phyloP scores from a whole-genome alignment of 768 basidiomycete species.

The Chalciporus piperatus region DNA sequence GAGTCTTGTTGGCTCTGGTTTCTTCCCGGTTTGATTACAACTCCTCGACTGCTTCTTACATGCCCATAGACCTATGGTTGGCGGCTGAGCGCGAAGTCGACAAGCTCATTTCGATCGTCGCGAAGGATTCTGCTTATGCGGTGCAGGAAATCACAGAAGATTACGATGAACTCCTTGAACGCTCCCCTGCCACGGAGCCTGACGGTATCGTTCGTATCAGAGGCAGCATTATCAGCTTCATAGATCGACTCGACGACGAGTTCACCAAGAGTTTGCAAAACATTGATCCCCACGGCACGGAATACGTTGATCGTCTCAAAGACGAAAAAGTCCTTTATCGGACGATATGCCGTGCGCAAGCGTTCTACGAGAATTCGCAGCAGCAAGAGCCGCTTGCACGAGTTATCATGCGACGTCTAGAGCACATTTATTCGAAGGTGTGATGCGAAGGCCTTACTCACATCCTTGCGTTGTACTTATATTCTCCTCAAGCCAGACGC shows the following conservation, averaged over 20 bases:
- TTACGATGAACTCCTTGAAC: conserved; percentile 88
- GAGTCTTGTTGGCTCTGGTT: conserved; percentile 89
- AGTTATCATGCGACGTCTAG: conserved; percentile 91
- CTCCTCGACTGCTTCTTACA: conserved; percentile 77
- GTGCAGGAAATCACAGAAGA: conserved; percentile 87
- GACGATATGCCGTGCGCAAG: conserved; percentile 90
- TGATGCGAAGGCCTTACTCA: neutral
- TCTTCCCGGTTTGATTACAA: conserved; percentile 98
- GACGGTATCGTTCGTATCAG: conserved; percentile 81
- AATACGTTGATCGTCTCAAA: conserved; percentile 95
- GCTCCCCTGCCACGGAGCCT: conserved; percentile 68
- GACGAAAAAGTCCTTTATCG: conserved; percentile 94
- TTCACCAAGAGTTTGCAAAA: conserved; percentile 97
- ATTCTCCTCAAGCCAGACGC: conserved; percentile 72
- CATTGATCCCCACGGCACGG: conserved; percentile 98
- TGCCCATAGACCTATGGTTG: conserved; percentile 92
- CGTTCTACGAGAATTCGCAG: conserved; percentile 80
- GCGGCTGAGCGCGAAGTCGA: conserved; percentile 87
- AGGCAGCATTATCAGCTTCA: conserved; percentile 93
- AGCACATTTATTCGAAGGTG: conserved; percentile 98
- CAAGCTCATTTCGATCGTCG: conserved; percentile 77
- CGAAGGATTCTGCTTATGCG: conserved; percentile 68
- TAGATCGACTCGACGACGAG: conserved; percentile 96
- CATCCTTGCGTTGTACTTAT: conserved; percentile 2
- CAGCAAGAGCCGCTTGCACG: conserved; percentile 79